Base-by-base conservation (phyloP, 192 early-diverging fungal species). In the Backusella tuberculispora region DNA sequence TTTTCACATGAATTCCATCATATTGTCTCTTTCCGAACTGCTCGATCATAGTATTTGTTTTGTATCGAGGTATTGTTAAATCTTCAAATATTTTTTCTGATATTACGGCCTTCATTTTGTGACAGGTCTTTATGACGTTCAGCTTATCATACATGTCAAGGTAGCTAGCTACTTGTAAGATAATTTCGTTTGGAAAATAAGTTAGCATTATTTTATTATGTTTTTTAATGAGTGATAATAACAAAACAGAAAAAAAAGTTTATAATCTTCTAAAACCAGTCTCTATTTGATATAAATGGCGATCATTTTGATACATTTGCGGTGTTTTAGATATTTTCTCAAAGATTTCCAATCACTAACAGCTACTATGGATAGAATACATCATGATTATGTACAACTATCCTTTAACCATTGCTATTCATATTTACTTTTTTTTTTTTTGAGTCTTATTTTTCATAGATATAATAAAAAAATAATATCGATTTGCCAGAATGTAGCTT, bases 251-350 rank as follows among this genome's bases (percentile, higher is more conserved):
- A 21, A 9, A 60, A 60, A 26, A 56, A 60, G 26, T 19, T 24
- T 26, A 8, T 10, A 24, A 26, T 60, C 53, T 12, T 26, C n/a
- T 60, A 60, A 60, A 60, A 60, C 53, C 21, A 60, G 53, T 60
- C 26, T 60, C 53, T 26, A 60, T 60, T 10, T 60, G 53, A 3
- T 56, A 24, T 13, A 24, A 12, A 26, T 56, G 53, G 53, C 5
- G 53, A 60, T 60, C 53, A 60, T 60, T 60, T 60, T 60, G 53
- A 4, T 26, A 60, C 53, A 60, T 60, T 60, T 19, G 53, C 21
- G 21, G 53, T 13, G 53, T 60, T 60, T 60, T 60, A 60, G 53
- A 26, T 60, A 12, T 13, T 26, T 60, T 60, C 50, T 4, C 50
- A 53, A 53, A 53, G 19, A 3, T 8, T 10, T 53, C n/a, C 19